Percentiles rank a stretch among this genome's conserved stretches.
Evolutionary conservation across 176 grass and related monocot species (phyloP).

Genomic region (Phragmites australis): DNA sequence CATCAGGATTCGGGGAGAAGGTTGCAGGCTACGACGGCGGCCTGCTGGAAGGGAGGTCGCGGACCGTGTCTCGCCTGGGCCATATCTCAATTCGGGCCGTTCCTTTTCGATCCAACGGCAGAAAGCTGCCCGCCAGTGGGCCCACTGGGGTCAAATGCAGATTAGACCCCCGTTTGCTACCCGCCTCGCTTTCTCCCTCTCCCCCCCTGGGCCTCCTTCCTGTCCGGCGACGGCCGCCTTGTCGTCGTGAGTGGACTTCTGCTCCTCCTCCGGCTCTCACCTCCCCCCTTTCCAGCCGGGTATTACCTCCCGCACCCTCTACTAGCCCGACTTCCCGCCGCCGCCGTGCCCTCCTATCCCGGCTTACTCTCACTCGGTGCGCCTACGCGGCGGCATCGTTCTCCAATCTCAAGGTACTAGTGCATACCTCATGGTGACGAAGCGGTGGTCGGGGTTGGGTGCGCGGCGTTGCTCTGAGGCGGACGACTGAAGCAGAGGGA

Average conservation of each 20-base stretch:
- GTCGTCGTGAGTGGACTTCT: neutral
- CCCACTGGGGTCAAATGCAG: neutral
- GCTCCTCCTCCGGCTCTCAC: neutral
- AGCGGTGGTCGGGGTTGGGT: neutral
- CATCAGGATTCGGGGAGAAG: neutral
- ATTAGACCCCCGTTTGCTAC: neutral
- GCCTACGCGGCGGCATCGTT: neutral
- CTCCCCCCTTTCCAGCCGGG: neutral
- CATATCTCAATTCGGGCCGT: neutral
- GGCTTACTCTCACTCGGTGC: neutral
- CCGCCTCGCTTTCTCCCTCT: neutral
- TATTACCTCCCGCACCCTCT: neutral
- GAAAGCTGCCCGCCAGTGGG: no score
- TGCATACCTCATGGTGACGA: neutral
- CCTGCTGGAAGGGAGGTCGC: neutral
- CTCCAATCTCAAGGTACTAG: neutral
- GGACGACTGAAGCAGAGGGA: neutral
- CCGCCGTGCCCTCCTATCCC: neutral
- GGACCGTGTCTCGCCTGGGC: neutral
- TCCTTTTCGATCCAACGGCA: neutral
- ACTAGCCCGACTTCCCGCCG: neutral
- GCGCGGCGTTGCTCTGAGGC: neutral
- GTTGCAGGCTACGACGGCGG: neutral
- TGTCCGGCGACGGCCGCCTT: neutral
- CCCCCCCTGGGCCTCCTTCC: neutral